phyloP scores from a whole-genome alignment of 1,139 yeast species.

The Nematodospora anomalae region DNA sequence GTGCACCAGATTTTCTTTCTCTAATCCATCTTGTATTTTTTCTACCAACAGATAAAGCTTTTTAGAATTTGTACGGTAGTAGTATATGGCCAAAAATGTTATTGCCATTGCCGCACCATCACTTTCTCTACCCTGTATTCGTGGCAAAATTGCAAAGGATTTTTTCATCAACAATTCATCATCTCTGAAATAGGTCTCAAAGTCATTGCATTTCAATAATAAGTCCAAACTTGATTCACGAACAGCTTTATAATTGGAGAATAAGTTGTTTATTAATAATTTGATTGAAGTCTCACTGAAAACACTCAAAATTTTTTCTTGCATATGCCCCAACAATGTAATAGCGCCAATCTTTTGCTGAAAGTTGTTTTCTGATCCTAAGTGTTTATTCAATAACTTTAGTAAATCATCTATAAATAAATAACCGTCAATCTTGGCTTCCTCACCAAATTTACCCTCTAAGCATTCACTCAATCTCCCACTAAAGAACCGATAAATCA shows the following conservation, averaged over 20 bases:
- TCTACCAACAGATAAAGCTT: conserved; percentile 4
- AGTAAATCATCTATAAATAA: conserved; percentile 48
- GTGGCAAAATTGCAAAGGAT: conserved; percentile 47
- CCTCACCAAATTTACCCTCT: conserved; percentile 8
- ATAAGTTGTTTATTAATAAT: conserved; percentile 57
- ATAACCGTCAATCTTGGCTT: conserved; percentile 28
- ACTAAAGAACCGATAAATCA: conserved; percentile 55
- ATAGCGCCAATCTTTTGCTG: conserved; percentile 41
- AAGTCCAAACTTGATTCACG: conserved; percentile 52
- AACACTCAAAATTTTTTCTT: conserved; percentile 9
- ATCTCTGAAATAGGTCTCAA: conserved; percentile 5
- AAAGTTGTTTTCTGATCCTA: conserved; percentile 71
- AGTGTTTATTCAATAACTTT: conserved; percentile 35
- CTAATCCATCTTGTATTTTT: conserved; percentile 4
- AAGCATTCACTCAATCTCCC: conserved; percentile 63
- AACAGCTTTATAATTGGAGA: conserved; percentile 76
- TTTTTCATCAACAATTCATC: conserved; percentile 27
- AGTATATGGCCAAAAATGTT: conserved; percentile 10
- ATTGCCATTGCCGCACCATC: conserved; percentile 72
- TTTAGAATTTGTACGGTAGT: neutral
- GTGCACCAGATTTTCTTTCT: conserved; percentile 5
- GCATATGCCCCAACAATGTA: conserved; percentile 29
- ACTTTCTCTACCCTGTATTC: conserved; percentile 67
- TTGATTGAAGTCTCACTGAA: conserved; percentile 33
- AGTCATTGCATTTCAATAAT: conserved; percentile 40